These are phyloP conservation scores for Phytophthora pseudosyringae DNA, from an alignment of 352 stramenopile species.

Conservation along the genomic window DNA sequence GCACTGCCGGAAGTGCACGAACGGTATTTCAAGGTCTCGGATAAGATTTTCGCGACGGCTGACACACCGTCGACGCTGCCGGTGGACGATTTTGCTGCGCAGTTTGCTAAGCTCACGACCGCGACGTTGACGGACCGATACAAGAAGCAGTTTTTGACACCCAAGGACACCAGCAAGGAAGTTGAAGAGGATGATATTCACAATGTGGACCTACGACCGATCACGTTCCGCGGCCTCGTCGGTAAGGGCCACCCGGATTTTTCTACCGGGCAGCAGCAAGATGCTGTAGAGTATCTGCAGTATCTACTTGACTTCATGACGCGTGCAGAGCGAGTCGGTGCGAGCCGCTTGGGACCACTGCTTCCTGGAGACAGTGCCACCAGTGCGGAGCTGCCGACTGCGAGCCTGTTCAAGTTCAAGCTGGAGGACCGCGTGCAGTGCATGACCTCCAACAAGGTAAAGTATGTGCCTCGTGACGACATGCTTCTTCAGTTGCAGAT, in stretches of 20 bases:
- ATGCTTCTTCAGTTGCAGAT: conserved; percentile 88
- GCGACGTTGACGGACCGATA: conserved; percentile 92
- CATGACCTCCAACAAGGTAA: conserved; percentile 80
- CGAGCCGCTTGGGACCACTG: conserved; percentile 57
- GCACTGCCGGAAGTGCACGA: conserved; percentile 76
- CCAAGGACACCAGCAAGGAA: conserved; percentile 28
- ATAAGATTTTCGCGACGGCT: conserved; percentile 67
- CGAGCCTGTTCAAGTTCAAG: conserved; percentile 94
- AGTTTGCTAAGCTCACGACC: conserved; percentile 93
- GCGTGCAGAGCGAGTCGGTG: conserved; percentile 72
- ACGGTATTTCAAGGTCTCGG: conserved; percentile 68
- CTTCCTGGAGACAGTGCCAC: conserved; percentile 41
- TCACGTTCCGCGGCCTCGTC: conserved; percentile 96
- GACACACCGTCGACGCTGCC: conserved; percentile 32
- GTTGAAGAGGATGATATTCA: conserved; percentile 50
- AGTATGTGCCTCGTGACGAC: conserved; percentile 87
- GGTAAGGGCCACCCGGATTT: conserved; percentile 97
- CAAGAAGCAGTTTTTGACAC: conserved; percentile 52
- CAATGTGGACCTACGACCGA: conserved; percentile 57
- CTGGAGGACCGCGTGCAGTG: conserved; percentile 88
- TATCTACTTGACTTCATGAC: conserved; percentile 95
- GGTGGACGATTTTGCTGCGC: conserved; percentile 88
- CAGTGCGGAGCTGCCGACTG: conserved; percentile 62
- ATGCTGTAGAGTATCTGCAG: conserved; percentile 98
- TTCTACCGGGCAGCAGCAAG: conserved; percentile 97